These are phyloP conservation scores for Hymenoscyphus albidus DNA, from an alignment of 2,329 filamentous ascomycete genomes.

Conservation along the genomic window DNA sequence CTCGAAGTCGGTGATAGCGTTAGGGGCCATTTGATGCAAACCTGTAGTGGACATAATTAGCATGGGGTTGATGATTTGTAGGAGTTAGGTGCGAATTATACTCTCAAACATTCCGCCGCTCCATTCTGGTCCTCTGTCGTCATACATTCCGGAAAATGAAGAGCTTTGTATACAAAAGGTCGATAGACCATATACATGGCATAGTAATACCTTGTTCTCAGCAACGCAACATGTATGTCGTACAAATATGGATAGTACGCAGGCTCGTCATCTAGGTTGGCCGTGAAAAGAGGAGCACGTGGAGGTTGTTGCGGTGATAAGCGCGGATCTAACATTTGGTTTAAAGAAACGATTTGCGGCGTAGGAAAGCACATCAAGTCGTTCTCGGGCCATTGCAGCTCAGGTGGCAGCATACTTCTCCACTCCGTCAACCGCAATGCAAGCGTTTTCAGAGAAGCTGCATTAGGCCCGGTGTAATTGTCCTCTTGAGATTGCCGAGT, in stretches of 20 bases:
- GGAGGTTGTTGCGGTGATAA: constrained; percentile 19
- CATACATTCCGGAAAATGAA: constrained; percentile 53
- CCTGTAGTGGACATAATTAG: constrained; percentile 29
- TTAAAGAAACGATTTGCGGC: constrained; percentile 26
- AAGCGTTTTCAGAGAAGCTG: constrained; percentile 47
- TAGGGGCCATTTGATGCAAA: constrained; percentile 58
- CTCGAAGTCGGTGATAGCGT: constrained; percentile 53
- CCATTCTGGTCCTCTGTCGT: constrained; percentile 51
- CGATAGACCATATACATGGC: constrained; percentile 54
- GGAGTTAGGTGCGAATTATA: constrained; percentile 17
- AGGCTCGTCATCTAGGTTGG: constrained; percentile 43
- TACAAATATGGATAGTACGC: constrained; percentile 48
- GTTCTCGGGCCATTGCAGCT: constrained; percentile 55
- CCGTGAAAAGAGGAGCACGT: constrained; percentile 41
- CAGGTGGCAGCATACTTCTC: constrained; percentile 51
- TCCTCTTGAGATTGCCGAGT: constrained; percentile 15
- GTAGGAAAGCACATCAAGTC: constrained; percentile 43
- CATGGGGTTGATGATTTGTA: background rate
- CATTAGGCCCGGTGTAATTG: constrained; percentile 24
- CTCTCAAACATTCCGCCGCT: constrained; percentile 51
- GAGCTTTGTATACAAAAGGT: constrained; percentile 56
- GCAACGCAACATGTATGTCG: constrained; percentile 53
- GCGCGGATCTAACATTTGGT: constrained; percentile 25
- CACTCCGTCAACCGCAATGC: constrained; percentile 53
- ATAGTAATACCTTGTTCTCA: constrained; percentile 57